Conservation (phyloP, 2,329 filamentous ascomycete genomes). For the Fusarium beomiforme region DNA sequence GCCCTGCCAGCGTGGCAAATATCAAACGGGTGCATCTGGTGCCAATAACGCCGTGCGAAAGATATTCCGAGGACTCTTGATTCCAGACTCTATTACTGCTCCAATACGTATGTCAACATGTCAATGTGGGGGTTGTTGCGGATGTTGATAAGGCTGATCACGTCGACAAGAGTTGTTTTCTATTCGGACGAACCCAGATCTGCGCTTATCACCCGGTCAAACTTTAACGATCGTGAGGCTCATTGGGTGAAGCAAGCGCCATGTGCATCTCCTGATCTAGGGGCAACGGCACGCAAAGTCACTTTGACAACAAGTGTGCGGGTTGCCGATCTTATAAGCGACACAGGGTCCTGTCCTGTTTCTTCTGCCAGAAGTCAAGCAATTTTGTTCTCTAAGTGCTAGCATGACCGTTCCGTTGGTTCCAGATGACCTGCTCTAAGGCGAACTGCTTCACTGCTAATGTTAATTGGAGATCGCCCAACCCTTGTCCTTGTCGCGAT, state of each 20-base stretch:
- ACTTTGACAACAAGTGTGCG: constrained; percentile 17
- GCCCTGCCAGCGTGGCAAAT: constrained; percentile 46
- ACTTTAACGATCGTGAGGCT: constrained; percentile 8
- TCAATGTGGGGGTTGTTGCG: constrained; percentile 8
- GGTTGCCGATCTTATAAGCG: constrained; percentile 30
- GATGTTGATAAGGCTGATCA: constrained; percentile 17
- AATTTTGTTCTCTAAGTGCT: background rate
- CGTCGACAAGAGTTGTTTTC: background rate
- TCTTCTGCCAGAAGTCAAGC: constrained; percentile 1
- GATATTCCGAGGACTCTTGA: constrained; percentile 2
- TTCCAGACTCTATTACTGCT: constrained; percentile 7
- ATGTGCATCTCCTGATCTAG: constrained; percentile 29
- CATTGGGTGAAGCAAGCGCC: constrained; percentile 37
- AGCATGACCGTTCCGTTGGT: background rate
- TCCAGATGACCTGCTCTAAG: background rate
- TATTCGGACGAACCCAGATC: constrained; percentile 31
- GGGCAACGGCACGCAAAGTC: constrained; percentile 14
- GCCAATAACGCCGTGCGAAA: constrained; percentile 18
- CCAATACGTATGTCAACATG: constrained; percentile 9
- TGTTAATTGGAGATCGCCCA: background rate
- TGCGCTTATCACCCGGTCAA: constrained; percentile 34
- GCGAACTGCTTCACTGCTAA: background rate
- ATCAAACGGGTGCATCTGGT: constrained; percentile 36
- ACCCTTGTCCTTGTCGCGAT: constrained; percentile 14
- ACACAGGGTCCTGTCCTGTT: constrained; percentile 11